A percentile compares a stretch with the other conserved stretches of the same genome.
Conservation (phyloP, 352 stramenopile genomes). For the Phytophthora hybrid region DNA sequence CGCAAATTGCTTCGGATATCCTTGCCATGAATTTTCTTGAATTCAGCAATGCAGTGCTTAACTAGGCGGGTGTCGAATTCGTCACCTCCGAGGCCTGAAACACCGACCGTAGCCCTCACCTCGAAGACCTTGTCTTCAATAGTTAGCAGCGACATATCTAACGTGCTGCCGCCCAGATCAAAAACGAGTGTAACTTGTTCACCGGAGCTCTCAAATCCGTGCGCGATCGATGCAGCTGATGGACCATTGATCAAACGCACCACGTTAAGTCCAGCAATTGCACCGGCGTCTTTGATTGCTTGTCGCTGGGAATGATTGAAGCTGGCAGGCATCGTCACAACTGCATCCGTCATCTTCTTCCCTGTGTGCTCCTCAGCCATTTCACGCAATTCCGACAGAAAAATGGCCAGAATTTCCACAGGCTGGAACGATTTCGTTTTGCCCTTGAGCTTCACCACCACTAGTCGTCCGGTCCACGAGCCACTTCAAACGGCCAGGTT, state of each 20-base stretch:
- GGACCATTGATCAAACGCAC: neutral
- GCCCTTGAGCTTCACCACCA: conserved; percentile 1
- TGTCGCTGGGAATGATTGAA: conserved; percentile 2
- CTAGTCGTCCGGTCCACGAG: neutral
- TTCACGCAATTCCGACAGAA: conserved; percentile 5
- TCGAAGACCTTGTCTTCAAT: conserved; percentile 2
- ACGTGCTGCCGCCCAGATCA: neutral
- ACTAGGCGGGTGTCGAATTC: conserved; percentile 7
- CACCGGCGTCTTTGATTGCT: conserved; percentile 2
- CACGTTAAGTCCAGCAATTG: conserved; percentile 1
- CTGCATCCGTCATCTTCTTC: neutral
- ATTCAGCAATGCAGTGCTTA: conserved; percentile 2
- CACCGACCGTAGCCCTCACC: neutral
- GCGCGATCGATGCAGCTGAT: neutral
- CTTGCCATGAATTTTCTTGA: neutral
- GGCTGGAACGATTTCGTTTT: neutral
- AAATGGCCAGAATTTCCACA: conserved; percentile 14
- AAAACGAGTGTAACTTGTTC: neutral
- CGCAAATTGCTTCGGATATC: neutral
- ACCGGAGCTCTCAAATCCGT: neutral
- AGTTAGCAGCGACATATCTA: conserved; percentile 4
- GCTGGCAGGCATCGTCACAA: neutral
- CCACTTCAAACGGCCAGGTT: neutral
- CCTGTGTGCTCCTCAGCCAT: neutral
- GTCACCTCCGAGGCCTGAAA: neutral